Conservation (phyloP, 2,329 filamentous ascomycete genomes). For the Zalaria sp. region DNA sequence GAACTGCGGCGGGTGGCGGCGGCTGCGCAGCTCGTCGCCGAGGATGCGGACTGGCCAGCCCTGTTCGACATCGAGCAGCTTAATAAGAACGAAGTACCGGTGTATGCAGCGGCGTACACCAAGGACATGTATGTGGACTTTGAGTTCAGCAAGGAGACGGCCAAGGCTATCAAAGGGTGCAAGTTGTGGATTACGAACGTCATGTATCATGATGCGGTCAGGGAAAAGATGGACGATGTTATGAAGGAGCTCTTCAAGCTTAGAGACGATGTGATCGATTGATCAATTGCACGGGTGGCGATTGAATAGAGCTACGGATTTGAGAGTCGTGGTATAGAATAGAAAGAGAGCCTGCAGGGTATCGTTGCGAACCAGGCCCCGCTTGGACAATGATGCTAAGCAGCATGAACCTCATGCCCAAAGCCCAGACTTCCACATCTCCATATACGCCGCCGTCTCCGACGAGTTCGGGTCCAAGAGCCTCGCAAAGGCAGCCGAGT, state of each 20-base stretch:
- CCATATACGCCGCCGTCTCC: too few relatives aligned
- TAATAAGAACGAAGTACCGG: slow-evolving; percentile 62
- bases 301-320: too few relatives aligned
- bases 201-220: slow-evolving; percentile 75
- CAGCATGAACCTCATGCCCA: too few relatives aligned
- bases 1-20: slow-evolving; percentile 57
- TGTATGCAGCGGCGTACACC: slow-evolving; percentile 66
- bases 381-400: too few relatives aligned
- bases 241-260: slow-evolving; percentile 62
- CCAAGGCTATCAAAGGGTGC: slow-evolving; percentile 56
- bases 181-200: slow-evolving; percentile 76
- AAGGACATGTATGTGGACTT: slow-evolving; percentile 82
- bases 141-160: slow-evolving; percentile 58
- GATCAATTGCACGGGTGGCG: not conserved
- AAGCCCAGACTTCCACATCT: too few relatives aligned
- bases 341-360: too few relatives aligned
- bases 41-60: slow-evolving; percentile 53
- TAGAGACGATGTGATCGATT: slow-evolving; percentile 55
- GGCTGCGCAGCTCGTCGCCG: slow-evolving; percentile 58
- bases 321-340: too few relatives aligned
- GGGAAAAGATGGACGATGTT: slow-evolving; percentile 60
- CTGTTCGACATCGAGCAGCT: slow-evolving; percentile 67
- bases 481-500: too few relatives aligned
- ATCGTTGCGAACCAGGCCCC: too few relatives aligned
- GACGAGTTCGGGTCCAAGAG: too few relatives aligned